These are phyloP conservation scores for Geranomyces michiganensis DNA, from an alignment of 192 early-diverging fungal genomes.

Conservation along the genomic window DNA sequence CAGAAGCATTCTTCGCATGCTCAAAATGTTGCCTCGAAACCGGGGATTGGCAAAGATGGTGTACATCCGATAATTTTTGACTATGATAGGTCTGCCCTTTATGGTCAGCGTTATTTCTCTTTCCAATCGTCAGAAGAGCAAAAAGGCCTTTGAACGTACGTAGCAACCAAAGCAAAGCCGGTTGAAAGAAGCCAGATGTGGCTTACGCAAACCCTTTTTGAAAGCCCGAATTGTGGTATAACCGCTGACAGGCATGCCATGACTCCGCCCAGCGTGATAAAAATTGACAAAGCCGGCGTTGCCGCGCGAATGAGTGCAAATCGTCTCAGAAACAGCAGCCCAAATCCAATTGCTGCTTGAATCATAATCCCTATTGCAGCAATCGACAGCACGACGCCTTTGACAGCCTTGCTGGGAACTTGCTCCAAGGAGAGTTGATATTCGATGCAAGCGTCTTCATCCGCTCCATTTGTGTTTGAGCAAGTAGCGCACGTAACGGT, in stretches of 20 bases:
- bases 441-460: not conserved
- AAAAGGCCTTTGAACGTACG: not conserved
- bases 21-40: not conserved
- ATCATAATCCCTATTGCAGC: no score
- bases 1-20: not conserved
- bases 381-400: not conserved
- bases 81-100: not conserved
- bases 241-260: not conserved
- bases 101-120: no score
- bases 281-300: not conserved
- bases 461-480: not conserved
- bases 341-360: not conserved
- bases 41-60: not conserved
- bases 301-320: not conserved
- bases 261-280: not conserved
- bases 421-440: slow-evolving; percentile 1
- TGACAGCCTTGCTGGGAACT: not conserved
- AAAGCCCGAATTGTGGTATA: not conserved
- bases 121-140: no score
- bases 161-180: not conserved
- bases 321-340: not conserved
- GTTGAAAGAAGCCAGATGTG: not conserved
- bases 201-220: not conserved
- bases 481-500: not conserved
- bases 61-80: slow-evolving; percentile 4